phyloP scores from a whole-genome alignment of 1,284 basidiomycete species.

The Ceratobasidium sp. region DNA sequence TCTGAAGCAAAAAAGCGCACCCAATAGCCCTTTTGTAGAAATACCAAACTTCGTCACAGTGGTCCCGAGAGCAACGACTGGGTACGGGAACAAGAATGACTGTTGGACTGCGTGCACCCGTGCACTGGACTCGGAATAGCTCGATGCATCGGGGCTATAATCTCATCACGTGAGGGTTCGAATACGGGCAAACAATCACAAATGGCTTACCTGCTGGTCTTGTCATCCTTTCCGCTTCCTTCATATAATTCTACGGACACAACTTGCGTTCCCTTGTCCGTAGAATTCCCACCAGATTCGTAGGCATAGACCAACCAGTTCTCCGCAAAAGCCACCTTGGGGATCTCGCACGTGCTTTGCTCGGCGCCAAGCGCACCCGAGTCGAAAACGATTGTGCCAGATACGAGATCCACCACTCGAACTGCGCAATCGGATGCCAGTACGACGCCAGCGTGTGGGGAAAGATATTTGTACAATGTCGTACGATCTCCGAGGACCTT shows the following conservation, averaged over 20 bases:
- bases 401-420: slow-evolving; percentile 80
- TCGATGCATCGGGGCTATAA: slow-evolving; percentile 75
- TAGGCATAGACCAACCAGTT: slow-evolving; percentile 95
- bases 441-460: slow-evolving; percentile 79
- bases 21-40: slow-evolving; percentile 83
- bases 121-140: slow-evolving; percentile 67
- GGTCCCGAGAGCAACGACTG: slow-evolving; percentile 73
- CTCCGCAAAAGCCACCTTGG: slow-evolving; percentile 75
- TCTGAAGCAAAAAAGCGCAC: neutral
- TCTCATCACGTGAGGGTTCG: slow-evolving; percentile 39
- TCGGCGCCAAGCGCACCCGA: slow-evolving; percentile 60
- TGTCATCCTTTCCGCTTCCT: slow-evolving; percentile 69
- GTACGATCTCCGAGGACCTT: slow-evolving; percentile 87
- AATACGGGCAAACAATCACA: slow-evolving; percentile 25
- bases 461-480: slow-evolving; percentile 95
- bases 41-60: slow-evolving; percentile 91
- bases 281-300: slow-evolving; percentile 61
- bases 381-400: slow-evolving; percentile 80
- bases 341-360: slow-evolving; percentile 51
- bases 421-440: slow-evolving; percentile 71
- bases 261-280: slow-evolving; percentile 74
- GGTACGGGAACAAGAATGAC: slow-evolving; percentile 76
- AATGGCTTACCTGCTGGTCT: slow-evolving; percentile 70
- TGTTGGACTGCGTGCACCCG: slow-evolving; percentile 72
- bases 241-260: slow-evolving; percentile 91